phyloP scores from a whole-genome alignment of 306 rosid genomes.

The Castanospermum australe region DNA sequence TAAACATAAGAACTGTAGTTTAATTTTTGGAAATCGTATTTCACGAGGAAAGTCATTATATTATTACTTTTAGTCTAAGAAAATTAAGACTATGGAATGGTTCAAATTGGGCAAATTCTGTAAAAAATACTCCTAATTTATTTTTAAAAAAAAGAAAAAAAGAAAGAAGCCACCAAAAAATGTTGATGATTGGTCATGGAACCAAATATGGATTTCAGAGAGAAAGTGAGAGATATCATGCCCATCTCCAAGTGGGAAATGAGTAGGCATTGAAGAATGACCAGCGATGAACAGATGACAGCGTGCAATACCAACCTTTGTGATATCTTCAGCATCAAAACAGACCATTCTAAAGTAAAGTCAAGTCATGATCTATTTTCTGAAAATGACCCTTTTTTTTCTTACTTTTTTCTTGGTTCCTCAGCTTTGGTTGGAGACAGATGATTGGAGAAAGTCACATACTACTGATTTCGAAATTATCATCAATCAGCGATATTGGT shows the following conservation, averaged over 20 bases:
- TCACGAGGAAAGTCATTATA: too few species aligned
- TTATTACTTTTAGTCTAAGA: too few species aligned
- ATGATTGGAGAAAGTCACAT: background rate
- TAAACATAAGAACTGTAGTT: too few species aligned
- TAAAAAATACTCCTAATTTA: too few species aligned
- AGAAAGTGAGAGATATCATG: slow-evolving; percentile 41
- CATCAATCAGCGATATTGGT: background rate
- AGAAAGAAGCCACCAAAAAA: too few species aligned
- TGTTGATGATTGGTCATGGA: slow-evolving; percentile 24
- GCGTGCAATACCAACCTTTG: slow-evolving; percentile 22
- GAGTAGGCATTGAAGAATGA: slow-evolving; percentile 50
- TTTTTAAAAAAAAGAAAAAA: too few species aligned
- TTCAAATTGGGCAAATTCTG: too few species aligned
- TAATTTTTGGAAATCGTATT: too few species aligned
- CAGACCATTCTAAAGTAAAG: slow-evolving; percentile 30
- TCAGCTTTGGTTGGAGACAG: background rate
- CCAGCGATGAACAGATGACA: slow-evolving; percentile 39
- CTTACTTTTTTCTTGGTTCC: background rate
- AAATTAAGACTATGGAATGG: too few species aligned
- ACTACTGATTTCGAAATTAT: background rate
- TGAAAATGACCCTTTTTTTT: slow-evolving; percentile 5
- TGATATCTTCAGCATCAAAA: slow-evolving; percentile 31
- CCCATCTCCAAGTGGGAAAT: slow-evolving; percentile 50
- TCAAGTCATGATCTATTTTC: slow-evolving; percentile 27
- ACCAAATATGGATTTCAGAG: background rate